Evolutionary conservation across 768 basidiomycete species (phyloP).

Genomic region (Amylocystis lapponica): DNA sequence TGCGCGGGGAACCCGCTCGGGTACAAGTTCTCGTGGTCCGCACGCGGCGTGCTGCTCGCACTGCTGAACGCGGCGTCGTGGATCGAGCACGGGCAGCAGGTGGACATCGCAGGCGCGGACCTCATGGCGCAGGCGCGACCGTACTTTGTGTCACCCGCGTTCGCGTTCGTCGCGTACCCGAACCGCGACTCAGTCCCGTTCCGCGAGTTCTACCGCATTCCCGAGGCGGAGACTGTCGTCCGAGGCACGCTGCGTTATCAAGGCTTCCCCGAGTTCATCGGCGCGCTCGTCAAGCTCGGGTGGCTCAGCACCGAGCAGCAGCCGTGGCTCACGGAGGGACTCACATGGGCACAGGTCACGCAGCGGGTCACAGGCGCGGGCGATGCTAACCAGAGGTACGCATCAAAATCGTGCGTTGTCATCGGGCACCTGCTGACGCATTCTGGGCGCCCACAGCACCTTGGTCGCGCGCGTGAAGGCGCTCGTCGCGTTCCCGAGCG

Average conservation of each 20-base stretch:
- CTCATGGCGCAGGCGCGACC: slow-evolving; percentile 90
- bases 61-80: slow-evolving; percentile 87
- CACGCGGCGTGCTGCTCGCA: slow-evolving; percentile 91
- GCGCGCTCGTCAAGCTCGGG: slow-evolving; percentile 78
- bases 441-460: slow-evolving; percentile 36
- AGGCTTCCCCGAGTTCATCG: slow-evolving; percentile 95
- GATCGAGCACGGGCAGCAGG: slow-evolving; percentile 56
- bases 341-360: slow-evolving; percentile 83
- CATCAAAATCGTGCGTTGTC: background rate
- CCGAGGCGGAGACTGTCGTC: slow-evolving; percentile 88
- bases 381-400: slow-evolving; percentile 65
- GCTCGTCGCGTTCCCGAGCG: slow-evolving; percentile 67
- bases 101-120: slow-evolving; percentile 68
- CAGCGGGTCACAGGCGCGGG: slow-evolving; percentile 67
- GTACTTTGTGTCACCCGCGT: slow-evolving; percentile 93
- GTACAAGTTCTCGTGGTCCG: slow-evolving; percentile 99
- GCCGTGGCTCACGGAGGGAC: slow-evolving; percentile 67
- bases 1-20: slow-evolving; percentile 92
- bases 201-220: slow-evolving; percentile 87
- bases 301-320: slow-evolving; percentile 75
- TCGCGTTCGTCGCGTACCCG: slow-evolving; percentile 94
- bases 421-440: background rate
- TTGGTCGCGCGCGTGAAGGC: slow-evolving; percentile 68
- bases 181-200: slow-evolving; percentile 93
- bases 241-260: slow-evolving; percentile 93